A percentile compares a stretch with the other conserved stretches of the same genome.
These are phyloP conservation scores for Vaccinium darrowii DNA, from an alignment of 148 eudicot species.

Conservation along the genomic window DNA sequence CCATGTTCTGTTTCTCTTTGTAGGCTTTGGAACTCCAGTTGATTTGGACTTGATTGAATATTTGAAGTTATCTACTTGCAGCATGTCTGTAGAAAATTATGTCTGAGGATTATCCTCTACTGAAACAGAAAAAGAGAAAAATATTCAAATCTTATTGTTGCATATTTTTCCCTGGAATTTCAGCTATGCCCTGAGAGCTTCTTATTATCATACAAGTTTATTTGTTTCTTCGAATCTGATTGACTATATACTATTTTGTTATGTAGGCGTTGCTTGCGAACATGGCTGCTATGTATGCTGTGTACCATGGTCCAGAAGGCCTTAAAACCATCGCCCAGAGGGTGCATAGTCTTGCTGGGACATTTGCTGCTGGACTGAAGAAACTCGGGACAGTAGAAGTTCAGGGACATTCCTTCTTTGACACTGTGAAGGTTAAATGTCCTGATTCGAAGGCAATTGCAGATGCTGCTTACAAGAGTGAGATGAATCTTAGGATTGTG, in stretches of 20 bases:
- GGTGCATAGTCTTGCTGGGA: slow-evolving; percentile 91
- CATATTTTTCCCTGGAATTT: neutral
- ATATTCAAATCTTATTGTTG: neutral
- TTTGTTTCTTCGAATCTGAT: neutral
- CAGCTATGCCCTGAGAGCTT: neutral
- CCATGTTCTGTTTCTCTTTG: neutral
- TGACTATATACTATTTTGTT: slow-evolving; percentile 11
- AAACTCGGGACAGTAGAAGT: slow-evolving; percentile 90
- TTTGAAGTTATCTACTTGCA: neutral
- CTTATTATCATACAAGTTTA: neutral
- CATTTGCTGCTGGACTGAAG: slow-evolving; percentile 83
- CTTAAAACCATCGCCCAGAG: slow-evolving; percentile 88
- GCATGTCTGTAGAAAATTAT: neutral
- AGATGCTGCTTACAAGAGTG: slow-evolving; percentile 74
- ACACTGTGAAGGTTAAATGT: slow-evolving; percentile 87
- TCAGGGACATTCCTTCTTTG: slow-evolving; percentile 75
- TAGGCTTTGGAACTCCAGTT: neutral
- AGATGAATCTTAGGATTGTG: slow-evolving; percentile 80
- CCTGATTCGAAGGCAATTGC: slow-evolving; percentile 71
- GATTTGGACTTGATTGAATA: slow-evolving; percentile 7
- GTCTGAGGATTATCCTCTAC: neutral
- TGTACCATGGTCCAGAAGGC: slow-evolving; percentile 98
- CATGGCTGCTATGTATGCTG: slow-evolving; percentile 99
- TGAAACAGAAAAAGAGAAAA: neutral
- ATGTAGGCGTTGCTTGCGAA: slow-evolving; percentile 91